These are phyloP conservation scores for Moniliophthora roreri DNA, from an alignment of 1,284 basidiomycete genomes.

Conservation along the genomic window DNA sequence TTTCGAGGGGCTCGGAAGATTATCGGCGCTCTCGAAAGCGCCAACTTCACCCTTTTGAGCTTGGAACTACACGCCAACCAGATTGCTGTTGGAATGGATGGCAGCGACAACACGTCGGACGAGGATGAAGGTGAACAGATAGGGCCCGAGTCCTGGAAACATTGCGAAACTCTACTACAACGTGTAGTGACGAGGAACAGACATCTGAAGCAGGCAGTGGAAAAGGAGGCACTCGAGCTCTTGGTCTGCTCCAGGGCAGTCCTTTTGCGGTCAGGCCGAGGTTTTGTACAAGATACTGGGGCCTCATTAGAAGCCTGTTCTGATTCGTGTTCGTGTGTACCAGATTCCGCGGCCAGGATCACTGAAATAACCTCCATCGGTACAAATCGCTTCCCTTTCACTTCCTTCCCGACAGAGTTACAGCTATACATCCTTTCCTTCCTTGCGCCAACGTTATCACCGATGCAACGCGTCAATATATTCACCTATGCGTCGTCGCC, in stretches of 20 bases:
- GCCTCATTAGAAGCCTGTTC: neutral
- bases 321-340: slow-evolving; percentile 15
- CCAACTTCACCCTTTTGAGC: slow-evolving; percentile 50
- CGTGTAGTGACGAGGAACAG: slow-evolving; percentile 47
- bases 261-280: slow-evolving; percentile 34
- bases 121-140: slow-evolving; percentile 17
- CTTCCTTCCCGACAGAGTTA: slow-evolving; percentile 57
- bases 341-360: neutral
- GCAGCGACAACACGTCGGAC: slow-evolving; percentile 25
- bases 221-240: slow-evolving; percentile 51
- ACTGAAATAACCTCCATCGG: neutral
- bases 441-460: slow-evolving; percentile 57
- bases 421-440: slow-evolving; percentile 57
- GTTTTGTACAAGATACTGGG: neutral
- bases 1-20: slow-evolving; percentile 43
- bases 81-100: slow-evolving; percentile 16
- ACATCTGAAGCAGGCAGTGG: slow-evolving; percentile 42
- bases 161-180: slow-evolving; percentile 36
- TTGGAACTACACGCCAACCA: slow-evolving; percentile 56
- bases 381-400: slow-evolving; percentile 33
- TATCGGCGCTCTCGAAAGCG: slow-evolving; percentile 40
- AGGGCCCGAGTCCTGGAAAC: slow-evolving; percentile 31
- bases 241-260: slow-evolving; percentile 51
- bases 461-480: slow-evolving; percentile 54
- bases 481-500: slow-evolving; percentile 53